phyloP scores from a whole-genome alignment of 352 stramenopile species.

The Globisporangium emineosum region DNA sequence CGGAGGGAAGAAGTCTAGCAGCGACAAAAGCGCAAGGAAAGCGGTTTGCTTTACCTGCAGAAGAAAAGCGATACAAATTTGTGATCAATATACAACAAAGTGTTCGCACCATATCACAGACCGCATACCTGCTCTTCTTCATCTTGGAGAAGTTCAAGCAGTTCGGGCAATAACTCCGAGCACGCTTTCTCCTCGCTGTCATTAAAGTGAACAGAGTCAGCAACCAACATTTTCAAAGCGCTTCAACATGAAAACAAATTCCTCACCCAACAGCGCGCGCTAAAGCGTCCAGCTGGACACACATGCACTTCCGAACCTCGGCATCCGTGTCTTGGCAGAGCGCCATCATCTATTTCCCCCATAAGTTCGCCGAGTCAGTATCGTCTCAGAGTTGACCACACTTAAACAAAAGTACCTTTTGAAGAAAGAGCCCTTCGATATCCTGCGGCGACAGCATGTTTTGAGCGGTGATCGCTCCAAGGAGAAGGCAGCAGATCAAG shows the following conservation, averaged over 20 bases:
- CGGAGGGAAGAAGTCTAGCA: constrained; percentile 68
- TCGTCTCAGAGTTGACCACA: neutral
- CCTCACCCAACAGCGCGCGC: constrained; percentile 62
- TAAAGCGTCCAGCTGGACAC: constrained; percentile 73
- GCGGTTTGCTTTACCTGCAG: constrained; percentile 74
- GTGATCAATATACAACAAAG: neutral
- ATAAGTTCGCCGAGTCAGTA: neutral
- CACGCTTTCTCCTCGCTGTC: constrained; percentile 61
- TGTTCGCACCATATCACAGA: neutral
- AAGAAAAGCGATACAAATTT: neutral
- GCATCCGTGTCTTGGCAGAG: constrained; percentile 83
- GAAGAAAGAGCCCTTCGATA: constrained; percentile 79
- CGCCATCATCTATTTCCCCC: constrained; percentile 63
- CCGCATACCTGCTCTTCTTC: constrained; percentile 68
- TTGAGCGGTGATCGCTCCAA: constrained; percentile 70
- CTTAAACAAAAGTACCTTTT: constrained; percentile 45
- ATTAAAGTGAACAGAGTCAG: neutral
- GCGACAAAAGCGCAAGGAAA: constrained; percentile 66
- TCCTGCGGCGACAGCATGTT: constrained; percentile 63
- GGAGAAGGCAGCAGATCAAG: constrained; percentile 71
- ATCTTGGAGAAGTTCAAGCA: constrained; percentile 76
- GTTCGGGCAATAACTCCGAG: constrained; percentile 60
- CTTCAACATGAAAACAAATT: neutral
- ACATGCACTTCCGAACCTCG: constrained; percentile 82
- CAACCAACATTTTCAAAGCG: neutral